Conservation (phyloP, 1,139 yeast species). For the Magnusiomyces paraingens region DNA sequence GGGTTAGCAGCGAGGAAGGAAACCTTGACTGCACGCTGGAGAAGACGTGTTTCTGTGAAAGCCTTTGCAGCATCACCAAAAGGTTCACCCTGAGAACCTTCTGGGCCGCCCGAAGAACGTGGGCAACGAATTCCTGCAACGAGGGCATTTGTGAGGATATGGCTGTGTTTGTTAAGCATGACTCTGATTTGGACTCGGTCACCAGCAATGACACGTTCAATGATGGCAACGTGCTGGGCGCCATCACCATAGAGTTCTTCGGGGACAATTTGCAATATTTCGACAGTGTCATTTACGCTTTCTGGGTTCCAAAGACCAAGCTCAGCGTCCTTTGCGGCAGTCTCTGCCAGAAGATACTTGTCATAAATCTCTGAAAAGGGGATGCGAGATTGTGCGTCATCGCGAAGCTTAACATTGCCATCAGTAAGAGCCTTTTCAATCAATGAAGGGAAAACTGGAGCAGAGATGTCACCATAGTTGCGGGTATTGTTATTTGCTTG, state of each 20-base stretch:
- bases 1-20: conserved; percentile 44
- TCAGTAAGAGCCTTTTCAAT: conserved; percentile 49
- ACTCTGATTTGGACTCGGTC: conserved; percentile 60
- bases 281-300: conserved; percentile 17
- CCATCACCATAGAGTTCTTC: conserved; percentile 33
- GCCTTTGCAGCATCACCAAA: conserved; percentile 61
- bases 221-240: conserved; percentile 48
- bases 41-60: conserved; percentile 60
- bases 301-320: conserved; percentile 49
- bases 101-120: conserved; percentile 50
- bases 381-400: conserved; percentile 38
- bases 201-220: conserved; percentile 73
- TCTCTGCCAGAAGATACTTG: conserved; percentile 40
- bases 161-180: conserved; percentile 40
- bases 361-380: conserved; percentile 34
- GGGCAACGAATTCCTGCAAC: conserved; percentile 74
- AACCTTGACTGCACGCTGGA: conserved; percentile 57
- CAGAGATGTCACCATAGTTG: conserved; percentile 65
- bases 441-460: conserved; percentile 60
- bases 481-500: conserved; percentile 42
- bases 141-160: conserved; percentile 48
- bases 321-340: conserved; percentile 43
- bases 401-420: conserved; percentile 61
- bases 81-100: conserved; percentile 36
- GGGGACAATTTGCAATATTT: conserved; percentile 36